Evolutionary conservation across 202 grass and related monocot genomes (phyloP).

Genomic region (Elaeis oleifera): DNA sequence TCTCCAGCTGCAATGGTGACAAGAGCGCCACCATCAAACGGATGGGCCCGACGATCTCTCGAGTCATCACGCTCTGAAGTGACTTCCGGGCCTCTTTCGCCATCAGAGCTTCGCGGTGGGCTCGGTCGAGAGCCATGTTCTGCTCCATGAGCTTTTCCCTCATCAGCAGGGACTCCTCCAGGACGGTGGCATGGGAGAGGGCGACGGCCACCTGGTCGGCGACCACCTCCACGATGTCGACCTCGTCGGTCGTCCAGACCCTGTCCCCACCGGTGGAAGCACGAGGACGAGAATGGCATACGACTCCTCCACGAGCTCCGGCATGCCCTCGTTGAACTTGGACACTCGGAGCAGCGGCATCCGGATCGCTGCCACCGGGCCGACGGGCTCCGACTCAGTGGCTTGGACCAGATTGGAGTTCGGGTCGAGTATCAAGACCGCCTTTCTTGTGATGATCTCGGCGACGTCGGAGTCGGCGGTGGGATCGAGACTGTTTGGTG

Average conservation of each 20-base stretch:
- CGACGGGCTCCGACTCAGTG: not conserved
- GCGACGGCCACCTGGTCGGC: constrained; percentile 13
- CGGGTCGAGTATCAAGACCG: not conserved
- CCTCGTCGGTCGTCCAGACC: constrained; percentile 1
- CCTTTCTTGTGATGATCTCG: not conserved
- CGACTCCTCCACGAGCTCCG: not conserved
- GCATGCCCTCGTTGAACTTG: not conserved
- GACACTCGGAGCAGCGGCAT: constrained; percentile 1
- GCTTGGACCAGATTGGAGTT: constrained; percentile 2
- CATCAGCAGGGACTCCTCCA: constrained; percentile 12
- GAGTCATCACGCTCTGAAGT: not conserved
- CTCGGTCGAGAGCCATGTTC: constrained; percentile 5
- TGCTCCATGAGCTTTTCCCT: constrained; percentile 8
- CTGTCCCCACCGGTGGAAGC: not conserved
- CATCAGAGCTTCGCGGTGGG: constrained; percentile 1
- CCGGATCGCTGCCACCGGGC: not conserved
- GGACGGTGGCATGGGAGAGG: constrained; percentile 9
- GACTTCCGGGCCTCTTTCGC: not conserved
- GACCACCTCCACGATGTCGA: constrained; percentile 6
- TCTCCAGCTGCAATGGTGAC: not conserved
- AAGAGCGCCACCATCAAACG: not conserved
- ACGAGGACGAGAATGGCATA: not conserved
- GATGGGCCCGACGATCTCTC: not conserved
- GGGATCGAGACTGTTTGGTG: not conserved
- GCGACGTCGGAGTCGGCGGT: not conserved